These are phyloP conservation scores for Entamoeba invadens DNA, from an alignment of 208 protist genomes.

Conservation along the genomic window DNA sequence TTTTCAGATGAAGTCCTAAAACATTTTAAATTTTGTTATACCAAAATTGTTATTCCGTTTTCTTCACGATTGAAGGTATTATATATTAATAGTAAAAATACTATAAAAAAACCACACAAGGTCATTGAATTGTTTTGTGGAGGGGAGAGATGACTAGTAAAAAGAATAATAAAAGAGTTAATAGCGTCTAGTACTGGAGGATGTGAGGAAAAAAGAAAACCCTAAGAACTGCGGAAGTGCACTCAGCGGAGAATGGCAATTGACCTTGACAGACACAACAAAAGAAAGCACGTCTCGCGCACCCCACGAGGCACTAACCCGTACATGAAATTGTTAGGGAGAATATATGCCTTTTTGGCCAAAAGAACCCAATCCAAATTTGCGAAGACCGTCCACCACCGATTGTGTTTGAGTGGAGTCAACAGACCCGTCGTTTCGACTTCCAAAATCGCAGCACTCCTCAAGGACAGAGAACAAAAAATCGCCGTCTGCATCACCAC, in stretches of 20 bases:
- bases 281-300: not conserved
- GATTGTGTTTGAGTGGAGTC: constrained; percentile 75
- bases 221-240: not conserved
- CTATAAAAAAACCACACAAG: not conserved
- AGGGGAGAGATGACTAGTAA: no score
- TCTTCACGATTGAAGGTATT: not conserved
- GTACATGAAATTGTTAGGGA: not conserved
- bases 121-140: not conserved
- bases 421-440: constrained; percentile 85
- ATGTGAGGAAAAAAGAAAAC: not conserved
- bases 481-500: constrained; percentile 90
- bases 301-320: not conserved
- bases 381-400: constrained; percentile 85
- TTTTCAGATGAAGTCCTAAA: not conserved
- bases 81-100: not conserved
- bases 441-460: constrained; percentile 61
- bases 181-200: not conserved
- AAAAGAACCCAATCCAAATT: constrained; percentile 73
- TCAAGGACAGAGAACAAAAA: constrained; percentile 70
- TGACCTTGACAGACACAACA: not conserved
- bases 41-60: not conserved
- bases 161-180: no score
- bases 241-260: not conserved
- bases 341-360: not conserved
- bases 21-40: not conserved